These are phyloP conservation scores for Puccinia horiana DNA, from an alignment of 1,284 basidiomycete genomes.

Conservation along the genomic window DNA sequence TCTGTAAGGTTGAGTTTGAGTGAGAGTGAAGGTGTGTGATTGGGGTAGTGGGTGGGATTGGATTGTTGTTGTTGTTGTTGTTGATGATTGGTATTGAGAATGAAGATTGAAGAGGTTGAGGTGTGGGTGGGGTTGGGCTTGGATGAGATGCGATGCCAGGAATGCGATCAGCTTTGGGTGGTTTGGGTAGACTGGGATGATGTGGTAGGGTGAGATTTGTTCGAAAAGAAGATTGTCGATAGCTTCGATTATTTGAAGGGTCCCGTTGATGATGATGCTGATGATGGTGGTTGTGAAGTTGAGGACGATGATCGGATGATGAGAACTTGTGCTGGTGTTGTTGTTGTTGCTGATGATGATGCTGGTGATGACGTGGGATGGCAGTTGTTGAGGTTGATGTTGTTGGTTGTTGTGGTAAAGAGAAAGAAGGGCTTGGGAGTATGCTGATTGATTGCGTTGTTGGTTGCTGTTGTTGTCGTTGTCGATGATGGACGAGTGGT, in stretches of 20 bases:
- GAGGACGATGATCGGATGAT: conserved; percentile 9
- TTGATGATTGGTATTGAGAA: not conserved
- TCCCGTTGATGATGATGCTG: not conserved
- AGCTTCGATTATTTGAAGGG: not conserved
- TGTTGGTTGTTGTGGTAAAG: conserved; percentile 8
- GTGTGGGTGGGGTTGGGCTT: not conserved
- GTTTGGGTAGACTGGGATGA: conserved; percentile 29
- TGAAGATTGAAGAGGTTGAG: conserved; percentile 1
- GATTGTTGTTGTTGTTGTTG: conserved; percentile 2
- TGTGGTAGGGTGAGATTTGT: conserved; percentile 13
- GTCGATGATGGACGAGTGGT: conserved; percentile 33
- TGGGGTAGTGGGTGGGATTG: not conserved
- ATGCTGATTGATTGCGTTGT: not conserved
- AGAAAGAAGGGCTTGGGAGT: not conserved
- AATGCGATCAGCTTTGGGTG: not conserved
- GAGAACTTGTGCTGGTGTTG: not conserved
- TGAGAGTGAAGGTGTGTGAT: not conserved
- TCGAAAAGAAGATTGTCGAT: not conserved
- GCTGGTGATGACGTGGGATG: not conserved
- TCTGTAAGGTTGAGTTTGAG: not conserved
- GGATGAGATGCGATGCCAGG: not conserved
- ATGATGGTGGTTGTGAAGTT: conserved; percentile 16
- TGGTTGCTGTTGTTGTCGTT: not conserved
- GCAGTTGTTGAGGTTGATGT: conserved; percentile 18
- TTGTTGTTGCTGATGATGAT: conserved; percentile 6